Evolutionary conservation across 257 asterid genomes (phyloP), one percentile per base, ranked within the genome.

Genomic region (Solanum etuberosum): DNA sequence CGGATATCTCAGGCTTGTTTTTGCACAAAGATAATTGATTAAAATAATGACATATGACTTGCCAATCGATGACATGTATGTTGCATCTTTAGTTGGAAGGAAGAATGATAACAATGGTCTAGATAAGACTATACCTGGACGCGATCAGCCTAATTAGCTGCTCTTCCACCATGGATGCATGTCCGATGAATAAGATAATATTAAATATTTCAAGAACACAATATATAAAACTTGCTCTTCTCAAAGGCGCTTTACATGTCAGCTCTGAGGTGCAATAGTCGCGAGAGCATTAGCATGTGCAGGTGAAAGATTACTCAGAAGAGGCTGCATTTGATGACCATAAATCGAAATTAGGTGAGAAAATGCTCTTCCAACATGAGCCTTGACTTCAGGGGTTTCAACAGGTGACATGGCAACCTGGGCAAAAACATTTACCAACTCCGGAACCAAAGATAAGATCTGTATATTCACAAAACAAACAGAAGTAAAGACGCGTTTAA

Each of bases 311-410:
- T 88, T 95, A 91, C 94, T 90, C 94, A 95, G 90, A 84, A 97
- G 96, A 86, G 98, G 98, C 89, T 95, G 99, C 94, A 97, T 93
- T 90, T 96, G 99, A 43, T 94, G 94, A 84, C 99, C 99, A 65
- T 94, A 96, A 84, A 94, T 83, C 51, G 99, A 95, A 65, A 94
- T 89, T 86, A 97, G 93, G 90, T 96, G 99, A 90, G 99, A 88
- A 91, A 97, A 97, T 70, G 99, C 99, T 92, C 94, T 92, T 89
- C 99, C 99, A 42, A 97, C 92, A 54, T 91, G 93, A 86, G 89
- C 91, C 91, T 97, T 97, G 51, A 94, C 97, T 88, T 93, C 99
- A 59, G 98, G 95, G 89, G 94, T 91, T 93, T 97, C 99, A 67
- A 82, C 91, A 7, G 98, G 93, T 84, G 99, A 97, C 68, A 74